Evolutionary conservation across 73 alveolate species (phyloP).

Genomic region (Diophrys appendiculata): DNA sequence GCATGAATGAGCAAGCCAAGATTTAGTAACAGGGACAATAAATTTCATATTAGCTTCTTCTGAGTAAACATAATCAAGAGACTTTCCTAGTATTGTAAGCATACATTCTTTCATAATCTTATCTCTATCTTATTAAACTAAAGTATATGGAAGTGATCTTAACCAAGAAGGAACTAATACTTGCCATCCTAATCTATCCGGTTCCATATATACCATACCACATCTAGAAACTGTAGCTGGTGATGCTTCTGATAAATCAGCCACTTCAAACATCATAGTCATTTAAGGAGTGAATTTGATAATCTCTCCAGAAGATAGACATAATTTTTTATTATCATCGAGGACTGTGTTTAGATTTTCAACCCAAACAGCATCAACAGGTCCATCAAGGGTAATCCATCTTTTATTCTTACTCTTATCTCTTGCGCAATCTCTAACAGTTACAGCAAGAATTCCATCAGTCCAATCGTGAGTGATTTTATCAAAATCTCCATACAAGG

Average conservation of each 20-base stretch:
- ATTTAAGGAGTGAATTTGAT: slow-evolving; percentile 96
- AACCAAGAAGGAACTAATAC: slow-evolving; percentile 88
- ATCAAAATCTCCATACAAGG: slow-evolving; percentile 97
- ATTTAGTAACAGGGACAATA: slow-evolving; percentile 40
- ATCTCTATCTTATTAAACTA: slow-evolving; percentile 29
- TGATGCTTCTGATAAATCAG: slow-evolving; percentile 98
- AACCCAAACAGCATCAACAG: slow-evolving; percentile 99
- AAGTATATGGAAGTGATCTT: slow-evolving; percentile 62
- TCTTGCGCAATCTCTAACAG: slow-evolving; percentile 89
- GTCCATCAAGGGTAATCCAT: slow-evolving; percentile 98
- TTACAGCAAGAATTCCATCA: slow-evolving; percentile 96
- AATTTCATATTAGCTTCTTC: slow-evolving; percentile 15
- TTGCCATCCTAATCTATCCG: slow-evolving; percentile 90
- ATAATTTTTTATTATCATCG: slow-evolving; percentile 96
- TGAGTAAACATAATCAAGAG: no score
- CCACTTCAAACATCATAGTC: slow-evolving; percentile 99
- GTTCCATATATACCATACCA: slow-evolving; percentile 98
- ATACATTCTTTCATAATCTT: no score
- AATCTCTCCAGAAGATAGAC: slow-evolving; percentile 97
- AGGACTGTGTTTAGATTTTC: slow-evolving; percentile 98
- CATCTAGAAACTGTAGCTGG: slow-evolving; percentile 99
- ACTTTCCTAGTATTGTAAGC: no score
- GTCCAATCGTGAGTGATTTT: slow-evolving; percentile 98
- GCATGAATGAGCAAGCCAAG: slow-evolving; percentile 40
- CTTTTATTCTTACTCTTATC: slow-evolving; percentile 76